Percentiles rank a stretch among this genome's conserved stretches.
These are phyloP conservation scores for Macadamia integrifolia DNA, from an alignment of 164 flowering plant species.

Conservation along the genomic window DNA sequence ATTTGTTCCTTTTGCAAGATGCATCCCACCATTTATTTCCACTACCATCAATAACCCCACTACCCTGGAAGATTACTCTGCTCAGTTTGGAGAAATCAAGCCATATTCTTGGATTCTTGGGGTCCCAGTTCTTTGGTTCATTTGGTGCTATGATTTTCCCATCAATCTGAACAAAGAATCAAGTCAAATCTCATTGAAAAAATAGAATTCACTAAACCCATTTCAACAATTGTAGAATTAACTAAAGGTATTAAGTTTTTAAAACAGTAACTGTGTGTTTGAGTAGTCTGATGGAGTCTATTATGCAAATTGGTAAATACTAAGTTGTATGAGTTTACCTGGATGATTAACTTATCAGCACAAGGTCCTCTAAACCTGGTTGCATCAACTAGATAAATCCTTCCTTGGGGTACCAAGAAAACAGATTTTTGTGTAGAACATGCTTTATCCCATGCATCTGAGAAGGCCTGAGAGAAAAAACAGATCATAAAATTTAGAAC, in stretches of 20 bases:
- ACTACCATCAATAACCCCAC: conserved; percentile 85
- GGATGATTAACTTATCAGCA: conserved; percentile 45
- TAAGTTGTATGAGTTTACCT: conserved; percentile 31
- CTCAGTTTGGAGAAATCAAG: conserved; percentile 62
- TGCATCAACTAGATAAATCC: conserved; percentile 68
- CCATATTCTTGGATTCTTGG: conserved; percentile 60
- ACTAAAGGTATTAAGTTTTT: no score
- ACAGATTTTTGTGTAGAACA: conserved; percentile 63
- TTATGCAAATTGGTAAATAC: neutral
- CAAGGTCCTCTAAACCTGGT: conserved; percentile 83
- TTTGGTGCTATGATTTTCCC: conserved; percentile 79
- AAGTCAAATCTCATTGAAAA: neutral
- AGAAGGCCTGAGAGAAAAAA: conserved; percentile 51
- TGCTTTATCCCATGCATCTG: conserved; percentile 64
- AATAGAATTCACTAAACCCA: neutral
- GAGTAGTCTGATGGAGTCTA: neutral
- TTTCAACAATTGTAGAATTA: neutral
- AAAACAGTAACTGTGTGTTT: neutral
- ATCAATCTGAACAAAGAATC: conserved; percentile 51
- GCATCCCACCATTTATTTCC: conserved; percentile 96
- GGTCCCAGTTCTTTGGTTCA: conserved; percentile 84
- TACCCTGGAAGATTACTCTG: conserved; percentile 68
- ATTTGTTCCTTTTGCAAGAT: conserved; percentile 88
- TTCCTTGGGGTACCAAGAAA: conserved; percentile 67
- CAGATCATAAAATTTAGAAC: neutral